phyloP scores from a whole-genome alignment of 345 rosid genomes.

The Lagerstroemia speciosa region DNA sequence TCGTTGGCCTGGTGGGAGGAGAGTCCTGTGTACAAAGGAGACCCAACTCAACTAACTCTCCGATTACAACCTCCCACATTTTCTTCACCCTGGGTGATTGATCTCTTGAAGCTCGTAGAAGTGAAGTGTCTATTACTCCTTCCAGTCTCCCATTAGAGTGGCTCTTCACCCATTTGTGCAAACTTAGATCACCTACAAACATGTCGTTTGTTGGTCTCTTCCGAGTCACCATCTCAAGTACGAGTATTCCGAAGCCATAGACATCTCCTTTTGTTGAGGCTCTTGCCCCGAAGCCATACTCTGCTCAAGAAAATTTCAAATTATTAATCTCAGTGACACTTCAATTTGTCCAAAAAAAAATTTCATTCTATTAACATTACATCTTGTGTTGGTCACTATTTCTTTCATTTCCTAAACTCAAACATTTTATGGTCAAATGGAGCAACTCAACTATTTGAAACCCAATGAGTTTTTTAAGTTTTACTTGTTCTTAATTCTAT shows the following conservation, averaged over 20 bases:
- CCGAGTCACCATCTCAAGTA: constrained; percentile 48
- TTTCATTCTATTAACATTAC: background rate
- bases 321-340: background rate
- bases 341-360: too few relatives aligned
- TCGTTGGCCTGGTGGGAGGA: constrained; percentile 45
- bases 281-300: constrained; percentile 40
- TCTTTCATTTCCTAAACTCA: too few relatives aligned
- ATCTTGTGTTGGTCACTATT: background rate
- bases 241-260: constrained; percentile 48
- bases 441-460: too few relatives aligned
- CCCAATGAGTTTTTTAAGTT: too few relatives aligned
- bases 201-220: constrained; percentile 45
- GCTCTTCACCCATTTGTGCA: constrained; percentile 42
- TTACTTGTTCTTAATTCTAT: too few relatives aligned
- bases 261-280: constrained; percentile 49
- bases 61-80: constrained; percentile 44
- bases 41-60: constrained; percentile 42
- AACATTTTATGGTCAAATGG: too few relatives aligned
- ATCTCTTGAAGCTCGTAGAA: constrained; percentile 30
- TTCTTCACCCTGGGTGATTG: constrained; percentile 32
- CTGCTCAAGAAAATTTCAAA: constrained; percentile 20
- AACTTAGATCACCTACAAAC: constrained; percentile 31
- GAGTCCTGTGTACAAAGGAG: constrained; percentile 48
- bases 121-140: constrained; percentile 31
- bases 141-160: constrained; percentile 30